phyloP scores from a whole-genome alignment of 1,284 basidiomycete species.

The Leucoagaricus sp. region DNA sequence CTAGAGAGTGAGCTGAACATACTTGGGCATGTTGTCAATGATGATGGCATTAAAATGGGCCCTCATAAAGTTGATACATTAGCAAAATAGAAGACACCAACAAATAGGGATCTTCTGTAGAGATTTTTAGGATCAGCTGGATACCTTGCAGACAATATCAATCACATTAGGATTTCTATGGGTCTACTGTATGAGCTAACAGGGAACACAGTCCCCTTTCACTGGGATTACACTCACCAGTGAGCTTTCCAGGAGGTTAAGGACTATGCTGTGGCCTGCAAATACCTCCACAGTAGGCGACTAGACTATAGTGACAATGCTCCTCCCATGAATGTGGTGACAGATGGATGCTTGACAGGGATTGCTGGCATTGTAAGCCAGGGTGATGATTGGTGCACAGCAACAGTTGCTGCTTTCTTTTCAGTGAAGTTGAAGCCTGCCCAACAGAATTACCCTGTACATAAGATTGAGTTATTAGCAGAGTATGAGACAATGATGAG shows the following conservation, averaged over 20 bases:
- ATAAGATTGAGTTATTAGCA: conserved; percentile 31
- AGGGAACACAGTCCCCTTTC: conserved; percentile 20
- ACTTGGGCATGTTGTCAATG: conserved; percentile 3
- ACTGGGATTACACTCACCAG: conserved; percentile 34
- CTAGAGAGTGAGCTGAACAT: conserved; percentile 5
- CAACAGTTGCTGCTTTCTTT: conserved; percentile 33
- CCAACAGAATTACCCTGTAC: conserved; percentile 31
- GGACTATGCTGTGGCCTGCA: conserved; percentile 14
- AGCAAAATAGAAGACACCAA: conserved; percentile 13
- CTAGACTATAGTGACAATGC: conserved; percentile 23
- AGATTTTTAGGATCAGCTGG: conserved; percentile 9
- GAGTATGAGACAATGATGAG: conserved; percentile 34
- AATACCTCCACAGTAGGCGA: conserved; percentile 23
- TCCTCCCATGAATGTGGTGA: conserved; percentile 28
- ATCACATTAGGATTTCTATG: conserved; percentile 6
- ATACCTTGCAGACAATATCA: conserved; percentile 13
- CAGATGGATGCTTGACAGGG: conserved; percentile 28
- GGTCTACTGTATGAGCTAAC: conserved; percentile 10
- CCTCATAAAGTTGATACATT: conserved; percentile 13
- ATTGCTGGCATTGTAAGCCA: conserved; percentile 32
- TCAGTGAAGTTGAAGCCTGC: conserved; percentile 38
- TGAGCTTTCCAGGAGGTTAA: conserved; percentile 37
- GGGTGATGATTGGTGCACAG: conserved; percentile 27
- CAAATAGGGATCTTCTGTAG: conserved; percentile 5
- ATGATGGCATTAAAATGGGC: conserved; percentile 13